phyloP scores from a whole-genome alignment of 768 basidiomycete species.

The Pisolithus orientalis region DNA sequence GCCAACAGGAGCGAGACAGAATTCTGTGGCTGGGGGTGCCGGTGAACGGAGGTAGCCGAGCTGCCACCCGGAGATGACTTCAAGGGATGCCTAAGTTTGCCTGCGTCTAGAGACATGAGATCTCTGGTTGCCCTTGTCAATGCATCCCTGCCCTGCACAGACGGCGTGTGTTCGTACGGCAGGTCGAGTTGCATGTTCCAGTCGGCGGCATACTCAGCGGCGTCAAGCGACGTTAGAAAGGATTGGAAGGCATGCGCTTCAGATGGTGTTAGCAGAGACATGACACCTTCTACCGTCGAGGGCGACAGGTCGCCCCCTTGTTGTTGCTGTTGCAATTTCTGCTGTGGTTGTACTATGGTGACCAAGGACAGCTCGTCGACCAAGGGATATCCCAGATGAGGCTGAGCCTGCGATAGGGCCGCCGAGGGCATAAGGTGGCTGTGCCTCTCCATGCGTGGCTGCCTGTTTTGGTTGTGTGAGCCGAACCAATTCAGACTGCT shows the following conservation, averaged over 20 bases:
- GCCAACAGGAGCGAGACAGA: slow-evolving; percentile 11
- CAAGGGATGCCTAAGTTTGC: slow-evolving; percentile 31
- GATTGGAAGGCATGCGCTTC: slow-evolving; percentile 66
- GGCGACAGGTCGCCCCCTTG: neutral
- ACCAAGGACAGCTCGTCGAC: neutral
- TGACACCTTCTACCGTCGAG: slow-evolving; percentile 15
- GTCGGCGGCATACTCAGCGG: slow-evolving; percentile 36
- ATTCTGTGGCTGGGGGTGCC: slow-evolving; percentile 15
- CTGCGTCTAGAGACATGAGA: slow-evolving; percentile 64
- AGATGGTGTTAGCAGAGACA: slow-evolving; percentile 60
- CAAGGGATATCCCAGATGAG: neutral
- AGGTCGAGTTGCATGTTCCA: slow-evolving; percentile 38
- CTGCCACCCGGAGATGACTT: slow-evolving; percentile 7
- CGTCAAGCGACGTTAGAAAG: slow-evolving; percentile 54
- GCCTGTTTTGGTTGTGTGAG: slow-evolving; percentile 20
- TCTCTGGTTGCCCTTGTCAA: slow-evolving; percentile 78
- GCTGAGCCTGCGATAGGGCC: slow-evolving; percentile 10
- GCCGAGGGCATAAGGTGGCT: slow-evolving; percentile 23
- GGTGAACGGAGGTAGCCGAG: slow-evolving; percentile 7
- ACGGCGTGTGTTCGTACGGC: slow-evolving; percentile 41
- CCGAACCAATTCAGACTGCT: neutral
- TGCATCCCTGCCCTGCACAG: slow-evolving; percentile 52
- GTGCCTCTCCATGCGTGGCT: slow-evolving; percentile 19
- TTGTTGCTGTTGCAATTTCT: neutral
- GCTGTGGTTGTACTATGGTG: neutral